phyloP scores from a whole-genome alignment of 2,329 filamentous ascomycete species.

The Fusarium tupiense region DNA sequence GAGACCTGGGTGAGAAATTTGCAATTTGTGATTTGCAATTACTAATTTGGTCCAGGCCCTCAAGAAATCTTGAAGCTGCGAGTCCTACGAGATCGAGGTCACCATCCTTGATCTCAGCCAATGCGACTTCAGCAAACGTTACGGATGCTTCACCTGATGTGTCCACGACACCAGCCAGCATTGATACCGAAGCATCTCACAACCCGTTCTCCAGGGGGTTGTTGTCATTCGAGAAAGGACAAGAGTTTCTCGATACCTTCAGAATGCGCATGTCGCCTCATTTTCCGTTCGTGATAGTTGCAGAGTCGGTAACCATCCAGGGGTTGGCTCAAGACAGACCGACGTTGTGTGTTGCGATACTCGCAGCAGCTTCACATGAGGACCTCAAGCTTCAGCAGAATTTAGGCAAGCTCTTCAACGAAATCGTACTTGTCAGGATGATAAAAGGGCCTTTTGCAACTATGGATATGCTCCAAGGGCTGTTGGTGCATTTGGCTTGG shows the following conservation, averaged over 20 bases:
- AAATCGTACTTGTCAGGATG: slow-evolving; percentile 40
- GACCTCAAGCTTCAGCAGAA: slow-evolving; percentile 39
- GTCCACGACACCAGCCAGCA: slow-evolving; percentile 8
- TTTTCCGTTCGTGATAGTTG: slow-evolving; percentile 46
- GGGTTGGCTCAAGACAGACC: slow-evolving; percentile 38
- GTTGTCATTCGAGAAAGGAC: slow-evolving; percentile 36
- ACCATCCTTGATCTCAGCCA: slow-evolving; percentile 21
- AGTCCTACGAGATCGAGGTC: slow-evolving; percentile 25
- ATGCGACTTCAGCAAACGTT: slow-evolving; percentile 6
- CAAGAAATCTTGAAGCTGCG: slow-evolving; percentile 19
- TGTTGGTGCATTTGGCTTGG: slow-evolving; percentile 47
- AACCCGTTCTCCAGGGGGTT: slow-evolving; percentile 39
- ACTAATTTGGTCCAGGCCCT: slow-evolving; percentile 2
- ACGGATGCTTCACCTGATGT: not conserved
- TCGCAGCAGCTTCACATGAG: slow-evolving; percentile 39
- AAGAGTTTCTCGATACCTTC: slow-evolving; percentile 41
- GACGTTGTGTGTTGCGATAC: slow-evolving; percentile 43
- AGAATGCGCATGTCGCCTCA: slow-evolving; percentile 39
- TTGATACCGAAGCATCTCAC: slow-evolving; percentile 29
- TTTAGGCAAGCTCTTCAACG: slow-evolving; percentile 43
- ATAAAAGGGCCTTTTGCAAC: slow-evolving; percentile 39
- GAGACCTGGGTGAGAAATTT: slow-evolving; percentile 24
- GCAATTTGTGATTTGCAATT: not conserved
- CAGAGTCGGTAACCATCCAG: slow-evolving; percentile 24
- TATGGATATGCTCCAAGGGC: slow-evolving; percentile 46